Percentiles rank a stretch among this genome's conserved stretches.
Conservation (phyloP, 208 protist genomes). For the Leishmania aethiopica region DNA sequence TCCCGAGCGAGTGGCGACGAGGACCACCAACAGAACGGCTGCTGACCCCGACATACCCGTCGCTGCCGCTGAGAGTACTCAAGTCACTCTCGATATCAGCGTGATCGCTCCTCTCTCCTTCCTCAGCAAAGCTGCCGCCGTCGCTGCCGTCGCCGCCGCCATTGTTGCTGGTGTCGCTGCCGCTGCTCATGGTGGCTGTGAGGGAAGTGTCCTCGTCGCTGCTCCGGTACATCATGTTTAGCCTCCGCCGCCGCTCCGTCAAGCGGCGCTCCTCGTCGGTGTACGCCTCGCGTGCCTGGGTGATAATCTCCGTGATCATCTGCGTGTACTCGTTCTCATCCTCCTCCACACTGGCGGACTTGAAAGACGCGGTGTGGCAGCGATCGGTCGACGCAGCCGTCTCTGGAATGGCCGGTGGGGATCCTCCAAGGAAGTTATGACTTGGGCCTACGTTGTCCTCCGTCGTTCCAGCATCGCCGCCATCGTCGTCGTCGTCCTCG, state of each 20-base stretch:
- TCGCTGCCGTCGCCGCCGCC: background rate
- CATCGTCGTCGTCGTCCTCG: conserved; percentile 26
- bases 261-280: conserved; percentile 33
- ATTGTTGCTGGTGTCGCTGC: conserved; percentile 5
- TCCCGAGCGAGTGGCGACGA: background rate
- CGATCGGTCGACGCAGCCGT: conserved; percentile 11
- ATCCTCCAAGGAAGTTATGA: background rate
- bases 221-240: conserved; percentile 19
- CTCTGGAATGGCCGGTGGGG: conserved; percentile 1
- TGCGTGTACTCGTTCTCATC: conserved; percentile 42
- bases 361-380: background rate
- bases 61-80: conserved; percentile 5
- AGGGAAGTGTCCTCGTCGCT: conserved; percentile 28
- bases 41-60: background rate
- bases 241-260: conserved; percentile 30
- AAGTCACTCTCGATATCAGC: conserved; percentile 2
- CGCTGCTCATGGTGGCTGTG: background rate
- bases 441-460: background rate
- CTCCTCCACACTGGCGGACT: conserved; percentile 2
- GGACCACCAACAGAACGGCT: background rate
- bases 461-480: background rate
- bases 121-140: conserved; percentile 3
- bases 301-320: conserved; percentile 42
- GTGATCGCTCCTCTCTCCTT: background rate
- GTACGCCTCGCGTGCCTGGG: conserved; percentile 36